Evolutionary conservation across 805 yeast species (phyloP).

Genomic region (Hanseniaspora lachancei): DNA sequence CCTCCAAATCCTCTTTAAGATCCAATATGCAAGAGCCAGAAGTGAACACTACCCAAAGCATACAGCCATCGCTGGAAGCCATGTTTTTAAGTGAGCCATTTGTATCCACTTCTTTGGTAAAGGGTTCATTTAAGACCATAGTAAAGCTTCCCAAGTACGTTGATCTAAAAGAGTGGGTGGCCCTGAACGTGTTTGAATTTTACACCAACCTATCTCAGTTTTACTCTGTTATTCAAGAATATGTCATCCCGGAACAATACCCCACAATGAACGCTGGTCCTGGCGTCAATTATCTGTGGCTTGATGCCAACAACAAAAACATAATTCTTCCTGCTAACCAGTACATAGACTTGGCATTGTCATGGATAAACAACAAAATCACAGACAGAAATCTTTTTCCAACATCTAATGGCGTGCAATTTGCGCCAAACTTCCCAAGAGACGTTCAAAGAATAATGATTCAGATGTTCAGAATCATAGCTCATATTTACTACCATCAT

Average conservation of each 20-base stretch:
- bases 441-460: constrained; percentile 77
- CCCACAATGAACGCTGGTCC: constrained; percentile 97
- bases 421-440: constrained; percentile 70
- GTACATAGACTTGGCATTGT: constrained; percentile 79
- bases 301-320: constrained; percentile 66
- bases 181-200: constrained; percentile 79
- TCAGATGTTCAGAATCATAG: constrained; percentile 91
- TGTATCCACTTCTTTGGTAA: constrained; percentile 84
- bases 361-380: constrained; percentile 79
- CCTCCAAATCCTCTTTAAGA: neutral
- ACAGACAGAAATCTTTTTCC: constrained; percentile 88
- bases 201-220: constrained; percentile 76
- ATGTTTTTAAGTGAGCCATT: constrained; percentile 84
- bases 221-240: constrained; percentile 81
- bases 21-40: constrained; percentile 14
- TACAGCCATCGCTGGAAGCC: constrained; percentile 19
- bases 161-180: constrained; percentile 90
- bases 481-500: constrained; percentile 88
- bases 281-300: constrained; percentile 80
- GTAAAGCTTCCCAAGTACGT: constrained; percentile 92
- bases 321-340: constrained; percentile 82
- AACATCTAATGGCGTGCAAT: constrained; percentile 74
- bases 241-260: constrained; percentile 75
- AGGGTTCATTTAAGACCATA: constrained; percentile 91
- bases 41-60: constrained; percentile 30